Base-by-base conservation (phyloP, 2,329 filamentous ascomycete genomes). In the Talaromyces funiculosus region DNA sequence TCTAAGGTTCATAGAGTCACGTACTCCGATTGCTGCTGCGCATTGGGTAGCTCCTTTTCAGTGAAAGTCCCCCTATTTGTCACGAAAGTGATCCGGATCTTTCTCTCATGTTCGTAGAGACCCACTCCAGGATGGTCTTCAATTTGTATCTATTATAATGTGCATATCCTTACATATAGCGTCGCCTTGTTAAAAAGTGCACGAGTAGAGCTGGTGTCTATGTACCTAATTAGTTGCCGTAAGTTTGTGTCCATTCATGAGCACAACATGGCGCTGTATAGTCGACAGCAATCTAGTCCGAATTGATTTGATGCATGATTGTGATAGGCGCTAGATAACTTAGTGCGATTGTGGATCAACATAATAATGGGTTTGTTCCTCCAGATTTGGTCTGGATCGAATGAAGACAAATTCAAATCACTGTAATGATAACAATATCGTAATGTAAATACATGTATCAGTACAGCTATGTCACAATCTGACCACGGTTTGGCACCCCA, bases 101-200 rank as follows among this genome's bases (percentile, higher is more conserved):
- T 20, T 16, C 9, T 22, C 29, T 18, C n/a, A 26, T 51, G 29
- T 51, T 20, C 14, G 18, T 33, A 10, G 16, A 6, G 29, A 35
- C n/a, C 47, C 47, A 2, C 6, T 33, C n/a, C 8, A 3, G n/a
- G 5, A 49, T 8, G 20, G 7, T 51, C 5, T 9, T 20, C 18
- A 51, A 14, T 35, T 14, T 22, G n/a, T 20, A 12, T 33, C 9
- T 20, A 49, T 35, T 20, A 51, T 20, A 33, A 5, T 20, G 12
- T 51, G 45, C 26, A 24, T 47, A n/a, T 57, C 54, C 54, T 57
- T 57, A 42, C 54, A 57, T 57, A 24, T 20, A 47, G 29, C 9
- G 14, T 18, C 31, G 20, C 42, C 24, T 33, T 47, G 5, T 7
- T 20, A 16, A 18, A n/a, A 31, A 9, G 2, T 16, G n/a, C n/a